Base-by-base conservation (phyloP, 257 asterid genomes). In the Dorcoceras hygrometricum region DNA sequence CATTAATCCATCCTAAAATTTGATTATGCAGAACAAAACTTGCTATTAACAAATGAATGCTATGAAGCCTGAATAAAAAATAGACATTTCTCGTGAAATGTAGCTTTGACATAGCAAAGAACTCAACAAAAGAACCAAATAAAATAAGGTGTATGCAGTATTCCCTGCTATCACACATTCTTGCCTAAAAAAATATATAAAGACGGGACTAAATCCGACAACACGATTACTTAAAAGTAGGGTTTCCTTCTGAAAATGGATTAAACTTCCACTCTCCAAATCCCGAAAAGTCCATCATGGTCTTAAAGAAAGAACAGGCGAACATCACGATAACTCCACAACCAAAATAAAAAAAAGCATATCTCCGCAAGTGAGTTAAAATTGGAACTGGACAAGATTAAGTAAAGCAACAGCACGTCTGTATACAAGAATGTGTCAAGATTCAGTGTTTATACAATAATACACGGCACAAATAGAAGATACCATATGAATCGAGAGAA, bases 401-500 rank as follows among this genome's bases (percentile, higher is more conserved):
- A 29, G 34, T 5, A 29, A 29, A 5, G 34, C 34, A 29, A 29
- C 34, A 29, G 0, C 34, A 6, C 8, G 34, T 29, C 34, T 29
- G 34, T 29, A 5, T 29, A 5, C 6, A 29, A 0, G 34, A 29
- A 29, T 29, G 34, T 29, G 7, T 29, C 5, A 9, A 34, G 43
- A 34, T 34, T 34, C 43, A 34, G 48, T 16, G 48, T 36, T 36
- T 9, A 36, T 5, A n/a, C 3, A 22, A 0, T 8, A 26, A 28
- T 5, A 19, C 1, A 0, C 16, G 14, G 14, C 18, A 32, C 5
- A 8, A 31, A 18, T 23, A n/a, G 20, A 54, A 16, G 4, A 18
- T 80, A 88, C 96, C 88, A 26, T 67, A 70, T 8, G 89, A 67
- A 54, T 86, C 88, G 56, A 86, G 75, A 4, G 96, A 72, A 53